phyloP scores from a whole-genome alignment of 2,329 filamentous ascomycete genomes.

The Metarhizium sp. region DNA sequence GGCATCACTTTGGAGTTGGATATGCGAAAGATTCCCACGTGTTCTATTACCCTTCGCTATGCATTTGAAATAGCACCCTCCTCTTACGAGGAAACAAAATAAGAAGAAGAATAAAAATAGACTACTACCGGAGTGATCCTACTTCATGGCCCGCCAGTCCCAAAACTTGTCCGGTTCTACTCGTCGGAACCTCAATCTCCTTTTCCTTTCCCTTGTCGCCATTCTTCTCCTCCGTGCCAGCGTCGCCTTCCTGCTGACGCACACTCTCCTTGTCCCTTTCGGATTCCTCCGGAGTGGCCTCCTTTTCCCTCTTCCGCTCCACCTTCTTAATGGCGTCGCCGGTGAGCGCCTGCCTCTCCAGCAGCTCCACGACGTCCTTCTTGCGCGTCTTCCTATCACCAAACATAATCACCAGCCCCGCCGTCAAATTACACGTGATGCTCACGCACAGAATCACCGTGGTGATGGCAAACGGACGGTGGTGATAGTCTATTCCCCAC shows the following conservation, averaged over 20 bases:
- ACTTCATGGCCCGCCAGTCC: background rate
- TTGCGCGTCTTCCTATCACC: slow-evolving; percentile 72
- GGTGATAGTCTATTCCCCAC: slow-evolving; percentile 66
- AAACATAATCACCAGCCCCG: slow-evolving; percentile 65
- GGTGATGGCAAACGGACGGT: slow-evolving; percentile 62
- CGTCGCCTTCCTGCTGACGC: background rate
- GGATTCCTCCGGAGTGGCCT: background rate
- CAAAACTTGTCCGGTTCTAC: background rate
- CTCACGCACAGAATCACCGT: slow-evolving; percentile 74
- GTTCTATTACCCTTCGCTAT: too few species aligned
- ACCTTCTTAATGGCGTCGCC: slow-evolving; percentile 41
- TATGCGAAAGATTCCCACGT: too few species aligned
- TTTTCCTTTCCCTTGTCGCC: background rate
- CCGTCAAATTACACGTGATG: slow-evolving; percentile 68
- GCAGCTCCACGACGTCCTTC: slow-evolving; percentile 72
- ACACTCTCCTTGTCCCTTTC: background rate
- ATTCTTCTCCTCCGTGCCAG: background rate
- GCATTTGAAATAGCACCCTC: too few species aligned
- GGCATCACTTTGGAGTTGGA: too few species aligned
- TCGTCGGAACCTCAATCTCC: background rate
- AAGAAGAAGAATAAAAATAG: too few species aligned
- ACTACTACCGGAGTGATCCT: too few species aligned
- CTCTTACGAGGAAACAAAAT: too few species aligned
- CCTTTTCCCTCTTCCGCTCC: slow-evolving; percentile 15
- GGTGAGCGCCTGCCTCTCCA: slow-evolving; percentile 70